phyloP scores from a whole-genome alignment of 768 basidiomycete species.

The Rhodotorula graminis region DNA sequence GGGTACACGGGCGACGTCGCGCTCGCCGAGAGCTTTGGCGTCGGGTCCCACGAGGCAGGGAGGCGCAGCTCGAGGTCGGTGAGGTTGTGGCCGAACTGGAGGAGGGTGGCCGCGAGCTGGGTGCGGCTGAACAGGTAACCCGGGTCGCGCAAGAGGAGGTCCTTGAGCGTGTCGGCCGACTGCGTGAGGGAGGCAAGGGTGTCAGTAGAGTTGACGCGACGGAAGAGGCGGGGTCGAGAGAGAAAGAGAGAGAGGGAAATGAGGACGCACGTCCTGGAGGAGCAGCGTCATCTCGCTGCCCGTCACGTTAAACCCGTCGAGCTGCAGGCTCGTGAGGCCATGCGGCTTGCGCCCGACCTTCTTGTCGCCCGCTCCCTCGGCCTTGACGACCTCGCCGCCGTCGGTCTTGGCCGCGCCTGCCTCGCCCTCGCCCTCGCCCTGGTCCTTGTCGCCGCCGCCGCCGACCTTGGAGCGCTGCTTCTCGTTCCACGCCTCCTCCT shows the following conservation, averaged over 20 bases:
- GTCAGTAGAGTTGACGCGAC: neutral
- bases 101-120: slow-evolving; percentile 8
- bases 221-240: too few species aligned
- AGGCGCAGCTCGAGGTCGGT: slow-evolving; percentile 16
- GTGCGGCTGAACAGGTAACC: slow-evolving; percentile 3
- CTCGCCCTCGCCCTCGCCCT: neutral
- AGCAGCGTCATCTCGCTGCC: slow-evolving; percentile 1
- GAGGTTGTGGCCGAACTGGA: slow-evolving; percentile 21
- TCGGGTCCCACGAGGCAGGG: slow-evolving; percentile 8
- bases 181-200: neutral
- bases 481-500: neutral
- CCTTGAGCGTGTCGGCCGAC: slow-evolving; percentile 16
- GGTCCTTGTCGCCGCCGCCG: neutral
- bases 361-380: neutral
- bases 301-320: slow-evolving; percentile 4
- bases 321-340: slow-evolving; percentile 10
- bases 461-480: neutral
- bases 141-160: neutral
- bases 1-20: slow-evolving; percentile 1
- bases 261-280: slow-evolving; percentile 15
- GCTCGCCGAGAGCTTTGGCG: neutral
- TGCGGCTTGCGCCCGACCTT: neutral
- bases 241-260: too few species aligned
- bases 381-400: too few species aligned
- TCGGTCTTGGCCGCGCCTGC: neutral